These are phyloP conservation scores for Fusarium devonianum DNA, from an alignment of 2,329 filamentous ascomycete genomes.

Conservation along the genomic window DNA sequence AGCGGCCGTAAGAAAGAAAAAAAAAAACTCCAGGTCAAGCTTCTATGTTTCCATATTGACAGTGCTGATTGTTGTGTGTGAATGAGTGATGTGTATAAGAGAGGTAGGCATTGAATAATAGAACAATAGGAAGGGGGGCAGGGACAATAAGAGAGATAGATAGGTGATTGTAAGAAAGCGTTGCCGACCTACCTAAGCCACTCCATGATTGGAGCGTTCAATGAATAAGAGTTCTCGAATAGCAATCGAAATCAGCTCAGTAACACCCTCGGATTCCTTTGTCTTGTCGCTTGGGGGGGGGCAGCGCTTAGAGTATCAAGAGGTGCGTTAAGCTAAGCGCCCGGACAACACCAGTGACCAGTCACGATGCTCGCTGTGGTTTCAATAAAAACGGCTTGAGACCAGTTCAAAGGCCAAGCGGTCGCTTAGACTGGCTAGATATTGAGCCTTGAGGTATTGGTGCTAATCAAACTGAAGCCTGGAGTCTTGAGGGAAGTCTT, in stretches of 20 bases:
- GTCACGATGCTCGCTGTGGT: slow-evolving; percentile 29
- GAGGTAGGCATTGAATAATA: slow-evolving; percentile 23
- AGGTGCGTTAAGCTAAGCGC: slow-evolving; percentile 34
- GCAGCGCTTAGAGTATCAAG: slow-evolving; percentile 38
- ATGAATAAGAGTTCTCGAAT: slow-evolving; percentile 27
- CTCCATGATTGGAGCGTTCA: slow-evolving; percentile 35
- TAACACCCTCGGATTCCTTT: slow-evolving; percentile 24
- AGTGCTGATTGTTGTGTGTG: slow-evolving; percentile 24
- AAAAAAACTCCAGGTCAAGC: slow-evolving; percentile 30
- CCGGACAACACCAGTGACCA: slow-evolving; percentile 32
- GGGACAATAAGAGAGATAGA: slow-evolving; percentile 40
- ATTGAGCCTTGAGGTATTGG: slow-evolving; percentile 12
- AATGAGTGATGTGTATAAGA: slow-evolving; percentile 20
- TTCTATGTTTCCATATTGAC: slow-evolving; percentile 40
- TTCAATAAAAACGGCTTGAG: slow-evolving; percentile 22
- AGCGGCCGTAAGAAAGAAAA: slow-evolving; percentile 21
- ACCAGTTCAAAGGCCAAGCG: slow-evolving; percentile 30
- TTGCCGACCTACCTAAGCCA: slow-evolving; percentile 31
- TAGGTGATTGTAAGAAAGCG: slow-evolving; percentile 26
- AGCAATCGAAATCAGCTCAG: slow-evolving; percentile 21
- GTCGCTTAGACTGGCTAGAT: slow-evolving; percentile 6
- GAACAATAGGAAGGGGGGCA: slow-evolving; percentile 25
- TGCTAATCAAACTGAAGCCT: slow-evolving; percentile 14
- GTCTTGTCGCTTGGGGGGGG: slow-evolving; percentile 30
- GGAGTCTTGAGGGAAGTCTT: slow-evolving; percentile 15